Evolutionary conservation across 345 rosid genomes (phyloP).

Genomic region (Viola odorata): DNA sequence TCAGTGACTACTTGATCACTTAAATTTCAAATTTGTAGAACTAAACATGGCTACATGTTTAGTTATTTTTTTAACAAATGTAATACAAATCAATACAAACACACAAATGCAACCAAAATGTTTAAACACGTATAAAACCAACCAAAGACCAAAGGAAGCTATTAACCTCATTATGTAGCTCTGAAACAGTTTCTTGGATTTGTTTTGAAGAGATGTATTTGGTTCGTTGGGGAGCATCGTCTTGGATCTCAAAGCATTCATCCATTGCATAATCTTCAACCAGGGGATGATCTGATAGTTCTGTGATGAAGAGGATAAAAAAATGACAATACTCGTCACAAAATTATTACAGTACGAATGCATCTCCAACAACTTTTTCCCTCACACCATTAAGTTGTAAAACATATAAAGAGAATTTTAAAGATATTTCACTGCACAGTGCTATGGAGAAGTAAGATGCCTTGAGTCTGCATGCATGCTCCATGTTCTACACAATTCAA

Average conservation of each 20-base stretch:
- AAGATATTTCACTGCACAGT: too few relatives aligned
- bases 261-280: constrained; percentile 28
- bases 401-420: too few relatives aligned
- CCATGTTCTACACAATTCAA: too few relatives aligned
- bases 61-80: too few relatives aligned
- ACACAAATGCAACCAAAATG: not conserved
- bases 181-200: constrained; percentile 9
- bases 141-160: constrained; percentile 1
- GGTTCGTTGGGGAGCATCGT: constrained; percentile 16
- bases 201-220: not conserved
- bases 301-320: constrained; percentile 27
- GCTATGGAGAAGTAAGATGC: too few relatives aligned
- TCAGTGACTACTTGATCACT: too few relatives aligned
- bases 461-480: too few relatives aligned
- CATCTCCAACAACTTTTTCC: too few relatives aligned
- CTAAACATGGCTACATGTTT: too few relatives aligned
- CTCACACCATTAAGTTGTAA: too few relatives aligned
- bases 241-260: constrained; percentile 25
- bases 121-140: not conserved
- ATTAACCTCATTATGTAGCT: constrained; percentile 28
- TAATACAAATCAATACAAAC: not conserved
- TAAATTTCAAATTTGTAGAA: too few relatives aligned
- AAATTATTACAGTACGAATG: too few relatives aligned
- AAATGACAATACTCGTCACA: constrained; percentile 1
- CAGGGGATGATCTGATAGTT: constrained; percentile 21